Evolutionary conservation across 768 basidiomycete genomes (phyloP).

Genomic region (Leccinum disarticulatum): DNA sequence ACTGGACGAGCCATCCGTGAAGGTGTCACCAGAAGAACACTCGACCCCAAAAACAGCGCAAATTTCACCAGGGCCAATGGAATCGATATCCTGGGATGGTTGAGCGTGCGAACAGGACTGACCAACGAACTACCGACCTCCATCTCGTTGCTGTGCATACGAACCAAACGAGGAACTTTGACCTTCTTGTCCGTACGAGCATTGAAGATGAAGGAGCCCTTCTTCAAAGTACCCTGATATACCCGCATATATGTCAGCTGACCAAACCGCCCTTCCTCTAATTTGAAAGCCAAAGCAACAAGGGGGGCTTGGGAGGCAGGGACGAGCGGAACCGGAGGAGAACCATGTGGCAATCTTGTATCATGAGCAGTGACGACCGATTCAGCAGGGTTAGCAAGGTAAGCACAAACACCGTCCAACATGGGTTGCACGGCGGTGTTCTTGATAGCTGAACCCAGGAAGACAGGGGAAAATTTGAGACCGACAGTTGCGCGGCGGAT

Average conservation of each 20-base stretch:
- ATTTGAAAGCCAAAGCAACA: slow-evolving; percentile 95
- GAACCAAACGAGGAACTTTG: slow-evolving; percentile 92
- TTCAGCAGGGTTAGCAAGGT: slow-evolving; percentile 88
- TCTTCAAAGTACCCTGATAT: slow-evolving; percentile 92
- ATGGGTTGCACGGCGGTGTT: slow-evolving; percentile 95
- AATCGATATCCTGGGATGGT: slow-evolving; percentile 75
- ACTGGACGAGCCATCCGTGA: slow-evolving; percentile 87
- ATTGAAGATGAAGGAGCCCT: slow-evolving; percentile 83
- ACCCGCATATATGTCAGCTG: slow-evolving; percentile 98
- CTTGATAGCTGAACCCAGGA: slow-evolving; percentile 95
- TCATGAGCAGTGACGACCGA: slow-evolving; percentile 79
- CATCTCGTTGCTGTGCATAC: slow-evolving; percentile 99
- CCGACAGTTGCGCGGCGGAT: slow-evolving; percentile 86
- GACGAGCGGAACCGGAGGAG: slow-evolving; percentile 70
- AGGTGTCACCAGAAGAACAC: slow-evolving; percentile 96
- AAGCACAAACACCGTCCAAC: slow-evolving; percentile 93
- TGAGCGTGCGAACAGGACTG: not conserved
- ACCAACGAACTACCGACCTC: slow-evolving; percentile 55
- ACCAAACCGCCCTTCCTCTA: slow-evolving; percentile 96
- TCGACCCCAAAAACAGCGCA: slow-evolving; percentile 99
- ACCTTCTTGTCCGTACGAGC: slow-evolving; percentile 95
- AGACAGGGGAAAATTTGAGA: slow-evolving; percentile 94
- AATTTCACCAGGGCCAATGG: slow-evolving; percentile 96
- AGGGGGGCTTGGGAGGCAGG: slow-evolving; percentile 87
- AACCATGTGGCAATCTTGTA: slow-evolving; percentile 58